Base-by-base conservation (phyloP, 768 basidiomycete genomes). In the Trametopsis cervina region DNA sequence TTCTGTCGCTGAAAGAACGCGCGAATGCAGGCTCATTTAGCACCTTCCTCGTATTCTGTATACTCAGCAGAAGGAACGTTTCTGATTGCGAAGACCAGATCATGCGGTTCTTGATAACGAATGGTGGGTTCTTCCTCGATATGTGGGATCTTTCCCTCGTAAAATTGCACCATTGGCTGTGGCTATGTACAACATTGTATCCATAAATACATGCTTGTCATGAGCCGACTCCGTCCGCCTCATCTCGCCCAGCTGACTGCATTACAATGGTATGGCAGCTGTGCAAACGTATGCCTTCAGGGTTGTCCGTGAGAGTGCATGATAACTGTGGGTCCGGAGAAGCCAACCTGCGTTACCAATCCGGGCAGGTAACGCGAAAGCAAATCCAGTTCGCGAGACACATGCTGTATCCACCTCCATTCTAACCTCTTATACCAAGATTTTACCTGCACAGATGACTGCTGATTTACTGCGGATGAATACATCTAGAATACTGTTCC, bases 401-500 rank as follows among this genome's bases (percentile, higher is more conserved):
- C 29, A 44, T n/a, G 26, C 43, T 20, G 17, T 33, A 33, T 4
- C 4, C 13, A 15, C 20, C 9, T 15, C 15, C 29, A 7, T 33
- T 33, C 29, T 15, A 33, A 7, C 9, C 15, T 15, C 29, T 33
- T 7, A 33, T 33, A 7, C 25, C 18, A 40, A 10, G 9, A 17
- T 40, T 18, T 10, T 7, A 18, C 7, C 39, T 40, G 18, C 39
- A 40, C 20, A 41, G 23, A 47, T 20, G 20, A 48, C 40, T 35
- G 12, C 21, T 6, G 7, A 53, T 7, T 15, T 56, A n/a, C 27
- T 61, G 18, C 55, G 57, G 2, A 46, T 59, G 1, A 52, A 62
- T 33, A 54, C 56, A 24, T 57, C 61, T 2, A 38, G 46, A 17
- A 46, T 60, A 7, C 44, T 62, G 2, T 56, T 57, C 18, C 23